A percentile compares a stretch with the other conserved stretches of the same genome.
These are phyloP conservation scores for Theobroma cacao DNA, from an alignment of 345 rosid genomes.

Conservation along the genomic window DNA sequence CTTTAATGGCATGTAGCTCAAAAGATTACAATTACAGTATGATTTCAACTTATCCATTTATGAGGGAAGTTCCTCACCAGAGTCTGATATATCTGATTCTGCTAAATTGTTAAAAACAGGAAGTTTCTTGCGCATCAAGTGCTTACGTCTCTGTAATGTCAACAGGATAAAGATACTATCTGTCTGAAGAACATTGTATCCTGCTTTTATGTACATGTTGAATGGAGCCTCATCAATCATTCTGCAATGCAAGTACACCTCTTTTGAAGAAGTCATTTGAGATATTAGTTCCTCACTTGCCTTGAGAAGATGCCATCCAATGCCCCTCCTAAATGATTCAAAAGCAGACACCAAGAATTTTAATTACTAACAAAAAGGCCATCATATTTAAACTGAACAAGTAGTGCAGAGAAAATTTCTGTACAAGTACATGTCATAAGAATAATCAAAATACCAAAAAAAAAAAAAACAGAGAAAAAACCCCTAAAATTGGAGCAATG, in stretches of 20 bases:
- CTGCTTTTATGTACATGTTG: slow-evolving; percentile 84
- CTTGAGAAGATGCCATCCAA: slow-evolving; percentile 93
- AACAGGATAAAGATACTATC: slow-evolving; percentile 64
- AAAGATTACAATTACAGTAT: slow-evolving; percentile 1
- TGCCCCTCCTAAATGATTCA: slow-evolving; percentile 64
- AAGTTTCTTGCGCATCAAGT: slow-evolving; percentile 88
- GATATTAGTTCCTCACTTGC: slow-evolving; percentile 82
- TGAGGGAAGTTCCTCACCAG: slow-evolving; percentile 39
- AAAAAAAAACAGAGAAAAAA: too few relatives aligned
- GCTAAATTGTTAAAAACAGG: slow-evolving; percentile 24
- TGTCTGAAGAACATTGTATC: slow-evolving; percentile 66
- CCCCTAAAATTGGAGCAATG: neutral
- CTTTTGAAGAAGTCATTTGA: slow-evolving; percentile 51
- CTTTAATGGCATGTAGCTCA: slow-evolving; percentile 24
- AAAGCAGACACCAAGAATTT: slow-evolving; percentile 2
- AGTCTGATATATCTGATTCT: slow-evolving; percentile 25
- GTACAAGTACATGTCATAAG: neutral
- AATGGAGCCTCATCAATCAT: slow-evolving; percentile 87
- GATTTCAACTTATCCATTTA: slow-evolving; percentile 20
- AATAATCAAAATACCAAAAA: neutral
- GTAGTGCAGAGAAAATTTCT: neutral
- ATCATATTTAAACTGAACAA: neutral
- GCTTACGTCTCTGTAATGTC: slow-evolving; percentile 84
- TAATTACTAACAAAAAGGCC: neutral
- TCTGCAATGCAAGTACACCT: slow-evolving; percentile 90